A percentile compares a stretch with the other conserved stretches of the same genome.
Evolutionary conservation across 495 filamentous ascomycete genomes (phyloP).

Genomic region (Penicillium lagena): DNA sequence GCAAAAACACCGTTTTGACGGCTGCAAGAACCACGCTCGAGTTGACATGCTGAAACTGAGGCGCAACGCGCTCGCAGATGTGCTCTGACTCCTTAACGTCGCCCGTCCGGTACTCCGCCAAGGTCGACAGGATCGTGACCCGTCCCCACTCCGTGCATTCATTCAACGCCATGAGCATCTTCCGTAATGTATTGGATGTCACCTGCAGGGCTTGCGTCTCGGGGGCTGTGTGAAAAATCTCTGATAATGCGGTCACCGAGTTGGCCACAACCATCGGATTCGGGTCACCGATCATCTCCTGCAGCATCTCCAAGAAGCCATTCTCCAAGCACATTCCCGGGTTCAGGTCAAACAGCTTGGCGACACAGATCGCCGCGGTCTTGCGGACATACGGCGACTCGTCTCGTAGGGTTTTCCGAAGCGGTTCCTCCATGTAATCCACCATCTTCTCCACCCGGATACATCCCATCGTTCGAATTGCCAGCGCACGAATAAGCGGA

Average conservation of each 20-base stretch:
- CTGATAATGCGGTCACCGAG: conserved; percentile 84
- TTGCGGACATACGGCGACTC: conserved; percentile 98
- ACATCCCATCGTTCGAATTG: conserved; percentile 98
- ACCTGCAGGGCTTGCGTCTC: conserved; percentile 84
- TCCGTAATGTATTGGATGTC: conserved; percentile 76
- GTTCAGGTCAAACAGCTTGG: conserved; percentile 95
- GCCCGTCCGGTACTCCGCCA: conserved; percentile 78
- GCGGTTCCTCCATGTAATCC: conserved; percentile 98
- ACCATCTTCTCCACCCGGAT: conserved; percentile 99
- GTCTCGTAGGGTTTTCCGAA: conserved; percentile 92
- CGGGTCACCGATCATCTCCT: conserved; percentile 94
- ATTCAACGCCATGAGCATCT: conserved; percentile 92
- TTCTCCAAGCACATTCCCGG: conserved; percentile 90
- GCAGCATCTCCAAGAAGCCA: conserved; percentile 90
- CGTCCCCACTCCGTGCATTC: conserved; percentile 99
- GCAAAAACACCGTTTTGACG: conserved; percentile 95
- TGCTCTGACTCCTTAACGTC: conserved; percentile 97
- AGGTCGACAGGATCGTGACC: conserved; percentile 83
- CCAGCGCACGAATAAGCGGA: conserved; percentile 86
- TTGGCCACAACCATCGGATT: conserved; percentile 99
- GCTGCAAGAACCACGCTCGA: conserved; percentile 93
- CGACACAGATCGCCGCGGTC: conserved; percentile 95
- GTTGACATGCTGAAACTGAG: conserved; percentile 98
- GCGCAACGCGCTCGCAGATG: conserved; percentile 92
- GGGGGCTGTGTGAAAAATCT: conserved; percentile 85